Conservation (phyloP, 495 filamentous ascomycete species). For the Cairneyella variabilis region DNA sequence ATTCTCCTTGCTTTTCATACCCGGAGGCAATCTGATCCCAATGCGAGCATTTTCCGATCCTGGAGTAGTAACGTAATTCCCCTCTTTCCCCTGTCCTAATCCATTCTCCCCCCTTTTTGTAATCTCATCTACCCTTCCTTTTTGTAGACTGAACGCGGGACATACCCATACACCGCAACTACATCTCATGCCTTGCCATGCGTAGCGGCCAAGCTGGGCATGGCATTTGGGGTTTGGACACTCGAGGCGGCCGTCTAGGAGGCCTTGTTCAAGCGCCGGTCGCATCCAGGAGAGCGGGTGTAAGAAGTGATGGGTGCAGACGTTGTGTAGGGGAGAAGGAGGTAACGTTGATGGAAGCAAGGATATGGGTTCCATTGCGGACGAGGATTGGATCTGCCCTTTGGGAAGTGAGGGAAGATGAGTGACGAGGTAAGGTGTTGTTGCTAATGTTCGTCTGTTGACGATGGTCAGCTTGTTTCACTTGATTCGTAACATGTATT, state of each 20-base stretch:
- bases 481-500: no score
- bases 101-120: constrained; percentile 7
- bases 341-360: constrained; percentile 9
- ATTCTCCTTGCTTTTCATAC: constrained; percentile 21
- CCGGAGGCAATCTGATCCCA: constrained; percentile 25
- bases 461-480: not conserved
- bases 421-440: constrained; percentile 54
- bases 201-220: constrained; percentile 83
- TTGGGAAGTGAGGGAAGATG: constrained; percentile 37
- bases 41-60: not conserved
- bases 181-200: constrained; percentile 93
- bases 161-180: constrained; percentile 87
- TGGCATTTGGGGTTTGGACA: constrained; percentile 75
- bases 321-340: constrained; percentile 20
- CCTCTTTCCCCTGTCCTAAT: constrained; percentile 7
- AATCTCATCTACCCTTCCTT: constrained; percentile 75
- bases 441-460: constrained; percentile 59
- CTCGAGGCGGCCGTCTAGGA: constrained; percentile 74
- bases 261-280: constrained; percentile 67
- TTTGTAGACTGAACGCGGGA: constrained; percentile 83
- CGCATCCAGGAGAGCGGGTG: constrained; percentile 95
- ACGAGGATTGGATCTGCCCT: constrained; percentile 3
- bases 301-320: constrained; percentile 82
- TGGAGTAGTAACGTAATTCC: not conserved
- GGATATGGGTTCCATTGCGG: constrained; percentile 16